These are phyloP conservation scores for Dactylellina cionopaga DNA, from an alignment of 2,329 filamentous ascomycete genomes.

Conservation along the genomic window DNA sequence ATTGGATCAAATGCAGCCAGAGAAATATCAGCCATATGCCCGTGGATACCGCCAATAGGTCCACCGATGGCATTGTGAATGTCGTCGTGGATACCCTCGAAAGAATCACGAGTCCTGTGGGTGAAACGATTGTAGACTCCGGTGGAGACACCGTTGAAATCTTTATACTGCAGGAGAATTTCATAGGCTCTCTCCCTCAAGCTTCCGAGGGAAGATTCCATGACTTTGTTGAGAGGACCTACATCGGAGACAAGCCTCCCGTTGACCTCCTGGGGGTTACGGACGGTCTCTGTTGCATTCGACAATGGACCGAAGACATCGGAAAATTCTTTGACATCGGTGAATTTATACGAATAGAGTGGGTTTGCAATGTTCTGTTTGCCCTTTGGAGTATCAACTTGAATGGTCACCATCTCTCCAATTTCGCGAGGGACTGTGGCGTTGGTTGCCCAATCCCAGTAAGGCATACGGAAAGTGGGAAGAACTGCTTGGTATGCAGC, in stretches of 20 bases:
- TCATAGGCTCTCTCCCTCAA: constrained; percentile 70
- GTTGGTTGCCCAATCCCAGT: constrained; percentile 65
- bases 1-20: constrained; percentile 73
- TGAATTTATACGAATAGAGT: constrained; percentile 70
- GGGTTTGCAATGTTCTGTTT: constrained; percentile 70
- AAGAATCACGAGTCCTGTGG: background rate
- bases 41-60: constrained; percentile 46
- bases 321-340: constrained; percentile 54
- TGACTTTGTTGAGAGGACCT: background rate
- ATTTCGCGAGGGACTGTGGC: constrained; percentile 58
- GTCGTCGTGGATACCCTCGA: constrained; percentile 4
- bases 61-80: constrained; percentile 3
- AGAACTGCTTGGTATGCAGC: constrained; percentile 56
- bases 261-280: background rate
- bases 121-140: background rate
- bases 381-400: constrained; percentile 68
- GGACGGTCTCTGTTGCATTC: constrained; percentile 8
- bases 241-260: constrained; percentile 10
- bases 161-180: constrained; percentile 73
- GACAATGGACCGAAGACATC: constrained; percentile 13
- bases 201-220: background rate
- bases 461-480: constrained; percentile 60
- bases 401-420: constrained; percentile 57
- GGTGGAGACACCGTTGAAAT: constrained; percentile 66
- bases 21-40: constrained; percentile 68